Evolutionary conservation across 306 rosid genomes (phyloP).

Genomic region (Betula pendula): DNA sequence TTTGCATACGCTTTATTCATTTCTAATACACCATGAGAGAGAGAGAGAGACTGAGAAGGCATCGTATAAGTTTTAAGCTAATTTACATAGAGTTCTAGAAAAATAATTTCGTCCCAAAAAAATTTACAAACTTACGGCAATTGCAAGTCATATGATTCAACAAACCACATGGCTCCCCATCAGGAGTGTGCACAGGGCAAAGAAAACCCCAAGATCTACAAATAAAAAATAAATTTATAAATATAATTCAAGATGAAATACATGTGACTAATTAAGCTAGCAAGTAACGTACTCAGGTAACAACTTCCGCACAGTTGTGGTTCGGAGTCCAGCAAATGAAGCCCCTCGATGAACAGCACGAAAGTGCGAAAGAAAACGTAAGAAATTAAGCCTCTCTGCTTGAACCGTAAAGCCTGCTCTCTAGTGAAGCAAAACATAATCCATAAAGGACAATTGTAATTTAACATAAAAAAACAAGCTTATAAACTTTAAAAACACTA

Average conservation of each 20-base stretch:
- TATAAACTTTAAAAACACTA: conserved; percentile 11
- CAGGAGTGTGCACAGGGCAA: conserved; percentile 99
- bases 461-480: not conserved
- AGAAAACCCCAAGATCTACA: conserved; percentile 97
- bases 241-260: conserved; percentile 13
- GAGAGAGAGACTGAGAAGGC: not conserved
- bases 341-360: conserved; percentile 99
- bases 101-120: not conserved
- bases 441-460: conserved; percentile 14
- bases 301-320: conserved; percentile 92
- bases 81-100: not conserved
- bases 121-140: conserved; percentile 56
- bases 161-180: conserved; percentile 99
- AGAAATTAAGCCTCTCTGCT: conserved; percentile 87
- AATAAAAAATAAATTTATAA: conserved; percentile 4
- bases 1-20: not conserved
- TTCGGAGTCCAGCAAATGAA: conserved; percentile 92
- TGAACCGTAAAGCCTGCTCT: conserved; percentile 83
- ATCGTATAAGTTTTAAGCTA: not conserved
- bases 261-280: conserved; percentile 5
- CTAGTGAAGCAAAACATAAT: conserved; percentile 47
- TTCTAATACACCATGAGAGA: not conserved
- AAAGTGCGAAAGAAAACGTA: conserved; percentile 89
- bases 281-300: conserved; percentile 78
- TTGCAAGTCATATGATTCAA: conserved; percentile 83